A percentile compares a stretch with the other conserved stretches of the same genome.
Conservation (phyloP, 2,329 filamentous ascomycete genomes). For the Scortechinia acanthostroma region DNA sequence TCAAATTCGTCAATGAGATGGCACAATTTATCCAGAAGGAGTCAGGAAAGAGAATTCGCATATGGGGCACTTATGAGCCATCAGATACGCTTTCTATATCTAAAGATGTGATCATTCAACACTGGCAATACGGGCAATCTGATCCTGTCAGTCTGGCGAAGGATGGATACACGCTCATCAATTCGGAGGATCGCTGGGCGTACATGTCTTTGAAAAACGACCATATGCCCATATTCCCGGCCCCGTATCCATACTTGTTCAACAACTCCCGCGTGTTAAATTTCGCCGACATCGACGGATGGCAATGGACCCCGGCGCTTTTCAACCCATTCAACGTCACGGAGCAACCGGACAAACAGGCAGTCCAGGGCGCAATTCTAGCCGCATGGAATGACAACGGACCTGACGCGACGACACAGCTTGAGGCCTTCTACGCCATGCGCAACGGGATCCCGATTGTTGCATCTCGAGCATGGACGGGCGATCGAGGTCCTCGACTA, state of each 20-base stretch:
- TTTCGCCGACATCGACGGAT: slow-evolving; percentile 28
- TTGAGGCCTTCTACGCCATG: slow-evolving; percentile 37
- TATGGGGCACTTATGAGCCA: slow-evolving; percentile 42
- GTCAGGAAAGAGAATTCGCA: slow-evolving; percentile 33
- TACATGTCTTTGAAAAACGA: slow-evolving; percentile 47
- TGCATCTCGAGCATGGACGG: slow-evolving; percentile 31
- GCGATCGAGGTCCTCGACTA: slow-evolving; percentile 21
- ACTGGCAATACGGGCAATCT: slow-evolving; percentile 39
- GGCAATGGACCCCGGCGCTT: slow-evolving; percentile 35
- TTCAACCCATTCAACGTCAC: slow-evolving; percentile 32
- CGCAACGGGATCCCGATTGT: slow-evolving; percentile 32
- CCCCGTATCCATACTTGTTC: slow-evolving; percentile 35
- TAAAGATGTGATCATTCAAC: slow-evolving; percentile 30
- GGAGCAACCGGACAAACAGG: slow-evolving; percentile 20
- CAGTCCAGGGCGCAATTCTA: slow-evolving; percentile 24
- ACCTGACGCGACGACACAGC: slow-evolving; percentile 34
- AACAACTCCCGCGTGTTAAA: slow-evolving; percentile 30
- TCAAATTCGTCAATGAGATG: slow-evolving; percentile 40
- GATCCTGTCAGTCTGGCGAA: slow-evolving; percentile 28
- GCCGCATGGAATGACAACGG: slow-evolving; percentile 40
- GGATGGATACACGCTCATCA: slow-evolving; percentile 28
- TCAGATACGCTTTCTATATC: slow-evolving; percentile 24
- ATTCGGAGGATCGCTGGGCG: slow-evolving; percentile 41
- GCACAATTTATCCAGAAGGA: slow-evolving; percentile 25
- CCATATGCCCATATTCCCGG: slow-evolving; percentile 33